Conservation (phyloP, 2,329 filamentous ascomycete species). For the Ophiostoma triangulosporum region DNA sequence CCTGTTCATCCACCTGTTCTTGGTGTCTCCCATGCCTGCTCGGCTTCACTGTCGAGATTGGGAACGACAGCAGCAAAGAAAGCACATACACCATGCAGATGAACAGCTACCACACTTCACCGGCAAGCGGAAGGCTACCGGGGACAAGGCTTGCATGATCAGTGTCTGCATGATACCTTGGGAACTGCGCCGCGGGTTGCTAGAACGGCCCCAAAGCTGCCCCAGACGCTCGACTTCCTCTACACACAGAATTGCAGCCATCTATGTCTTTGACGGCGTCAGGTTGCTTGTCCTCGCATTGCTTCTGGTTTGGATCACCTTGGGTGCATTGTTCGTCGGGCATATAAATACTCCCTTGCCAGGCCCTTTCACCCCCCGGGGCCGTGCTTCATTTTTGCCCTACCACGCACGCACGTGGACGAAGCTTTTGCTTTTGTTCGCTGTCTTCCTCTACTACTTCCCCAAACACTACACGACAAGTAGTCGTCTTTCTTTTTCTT, state of each 20-base stretch:
- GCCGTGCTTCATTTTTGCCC: background rate
- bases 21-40: background rate
- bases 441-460: background rate
- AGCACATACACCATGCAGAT: background rate
- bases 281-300: too few relatives aligned
- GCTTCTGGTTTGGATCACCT: background rate
- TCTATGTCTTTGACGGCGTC: too few relatives aligned
- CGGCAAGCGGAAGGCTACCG: background rate
- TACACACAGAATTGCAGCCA: background rate
- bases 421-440: background rate
- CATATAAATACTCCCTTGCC: background rate
- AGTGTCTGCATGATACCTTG: background rate
- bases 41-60: background rate
- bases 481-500: background rate
- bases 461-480: background rate
- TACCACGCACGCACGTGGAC: constrained; percentile 5
- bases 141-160: background rate
- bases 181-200: background rate
- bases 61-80: background rate
- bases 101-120: background rate
- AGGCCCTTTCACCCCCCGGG: background rate
- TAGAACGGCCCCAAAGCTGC: background rate
- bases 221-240: background rate
- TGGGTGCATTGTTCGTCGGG: background rate
- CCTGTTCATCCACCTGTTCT: background rate